Percentiles rank a stretch among this genome's conserved stretches.
These are phyloP conservation scores for Tetradesmus lagerheimii DNA, from an alignment of 139 green algal genomes.

Conservation along the genomic window DNA sequence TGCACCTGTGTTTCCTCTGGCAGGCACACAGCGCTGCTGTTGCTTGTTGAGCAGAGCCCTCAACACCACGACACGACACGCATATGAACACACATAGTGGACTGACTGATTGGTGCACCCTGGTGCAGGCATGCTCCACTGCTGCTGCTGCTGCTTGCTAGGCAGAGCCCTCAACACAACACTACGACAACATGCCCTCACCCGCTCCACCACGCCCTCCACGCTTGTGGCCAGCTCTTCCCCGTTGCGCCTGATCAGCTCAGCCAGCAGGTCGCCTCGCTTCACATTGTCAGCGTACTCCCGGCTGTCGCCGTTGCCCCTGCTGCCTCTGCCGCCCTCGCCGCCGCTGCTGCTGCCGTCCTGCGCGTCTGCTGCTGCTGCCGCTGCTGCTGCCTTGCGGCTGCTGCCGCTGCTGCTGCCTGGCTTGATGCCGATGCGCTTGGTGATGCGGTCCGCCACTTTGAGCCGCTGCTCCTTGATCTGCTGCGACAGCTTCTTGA, in stretches of 20 bases:
- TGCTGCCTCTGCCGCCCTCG: constrained; percentile 8
- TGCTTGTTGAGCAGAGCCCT: too few species aligned
- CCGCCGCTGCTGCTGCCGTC: constrained; percentile 42
- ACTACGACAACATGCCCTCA: too few species aligned
- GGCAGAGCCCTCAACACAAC: too few species aligned
- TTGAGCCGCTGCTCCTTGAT: constrained; percentile 72
- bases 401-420: constrained; percentile 23
- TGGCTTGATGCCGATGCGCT: constrained; percentile 47
- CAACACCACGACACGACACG: too few species aligned
- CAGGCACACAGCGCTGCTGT: too few species aligned
- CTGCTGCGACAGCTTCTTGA: constrained; percentile 76
- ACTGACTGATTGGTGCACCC: too few species aligned
- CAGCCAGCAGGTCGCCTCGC: constrained; percentile 48
- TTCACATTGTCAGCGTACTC: background rate
- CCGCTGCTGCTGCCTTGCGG: background rate
- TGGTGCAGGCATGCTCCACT: too few species aligned
- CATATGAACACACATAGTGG: too few species aligned
- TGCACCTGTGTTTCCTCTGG: too few species aligned
- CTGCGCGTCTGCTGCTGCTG: constrained; percentile 7
- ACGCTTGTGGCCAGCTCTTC: constrained; percentile 78
- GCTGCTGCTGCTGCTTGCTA: too few species aligned
- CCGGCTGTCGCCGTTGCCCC: background rate
- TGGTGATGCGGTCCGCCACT: constrained; percentile 70
- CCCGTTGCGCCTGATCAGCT: constrained; percentile 66
- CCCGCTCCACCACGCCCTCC: constrained; percentile 78